Conservation (phyloP, 176 grass and related monocot species). For the Triticum turgidum region DNA sequence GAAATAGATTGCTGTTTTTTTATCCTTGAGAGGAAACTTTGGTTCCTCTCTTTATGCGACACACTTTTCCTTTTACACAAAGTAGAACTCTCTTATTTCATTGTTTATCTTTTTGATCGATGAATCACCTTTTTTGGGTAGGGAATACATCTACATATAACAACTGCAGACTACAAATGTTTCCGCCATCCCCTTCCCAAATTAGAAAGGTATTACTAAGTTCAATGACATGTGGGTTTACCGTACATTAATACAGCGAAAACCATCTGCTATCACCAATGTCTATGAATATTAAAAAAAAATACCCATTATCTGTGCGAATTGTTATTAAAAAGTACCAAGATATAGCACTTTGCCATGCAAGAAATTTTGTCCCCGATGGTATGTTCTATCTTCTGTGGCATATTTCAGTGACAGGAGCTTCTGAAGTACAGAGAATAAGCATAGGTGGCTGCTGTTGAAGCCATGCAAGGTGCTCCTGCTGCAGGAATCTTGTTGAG, state of each 20-base stretch:
- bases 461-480: conserved; percentile 89
- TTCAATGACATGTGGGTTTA: neutral
- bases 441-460: conserved; percentile 70
- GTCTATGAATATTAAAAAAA: neutral
- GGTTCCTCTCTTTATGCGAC: no score
- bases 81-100: no score
- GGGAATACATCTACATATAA: no score
- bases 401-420: conserved; percentile 46
- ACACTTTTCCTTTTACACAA: no score
- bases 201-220: no score
- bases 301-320: neutral
- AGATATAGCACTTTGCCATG: neutral
- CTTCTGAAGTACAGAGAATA: conserved; percentile 81
- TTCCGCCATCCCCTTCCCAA: no score
- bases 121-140: no score
- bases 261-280: neutral
- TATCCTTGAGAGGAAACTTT: no score
- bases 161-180: no score
- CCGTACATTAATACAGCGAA: neutral
- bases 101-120: no score
- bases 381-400: neutral
- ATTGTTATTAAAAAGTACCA: neutral
- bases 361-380: neutral
- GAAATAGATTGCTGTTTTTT: no score
- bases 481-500: no score